Conservation (phyloP, 1,284 basidiomycete genomes). For the Cutaneotrichosporon sp. region DNA sequence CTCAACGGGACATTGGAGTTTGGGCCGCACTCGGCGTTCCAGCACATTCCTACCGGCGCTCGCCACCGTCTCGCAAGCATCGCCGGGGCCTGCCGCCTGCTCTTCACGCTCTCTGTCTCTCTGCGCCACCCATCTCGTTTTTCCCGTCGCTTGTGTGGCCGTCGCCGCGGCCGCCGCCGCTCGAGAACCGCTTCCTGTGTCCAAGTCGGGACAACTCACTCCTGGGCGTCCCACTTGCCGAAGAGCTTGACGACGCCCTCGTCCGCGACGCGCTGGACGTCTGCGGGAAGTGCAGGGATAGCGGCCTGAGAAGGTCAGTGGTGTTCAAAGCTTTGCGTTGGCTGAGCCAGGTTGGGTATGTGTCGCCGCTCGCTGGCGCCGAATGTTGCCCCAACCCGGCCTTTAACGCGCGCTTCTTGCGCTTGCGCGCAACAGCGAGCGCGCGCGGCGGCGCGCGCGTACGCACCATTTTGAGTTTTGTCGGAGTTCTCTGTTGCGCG, state of each 20-base stretch:
- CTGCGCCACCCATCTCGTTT: neutral
- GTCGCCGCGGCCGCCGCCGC: too few relatives aligned
- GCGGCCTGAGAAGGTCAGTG: slow-evolving; percentile 19
- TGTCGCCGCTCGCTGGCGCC: neutral
- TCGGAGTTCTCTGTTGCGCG: slow-evolving; percentile 7
- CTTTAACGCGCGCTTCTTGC: neutral
- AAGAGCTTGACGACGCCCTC: slow-evolving; percentile 81
- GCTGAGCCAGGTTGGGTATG: too few relatives aligned
- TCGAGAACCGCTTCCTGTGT: neutral
- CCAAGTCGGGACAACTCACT: slow-evolving; percentile 59
- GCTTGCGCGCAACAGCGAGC: neutral
- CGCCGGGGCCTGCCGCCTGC: neutral
- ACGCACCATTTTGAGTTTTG: slow-evolving; percentile 11
- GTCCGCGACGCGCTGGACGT: slow-evolving; percentile 71
- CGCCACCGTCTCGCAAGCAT: too few relatives aligned
- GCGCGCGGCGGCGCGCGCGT: neutral
- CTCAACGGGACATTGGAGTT: neutral
- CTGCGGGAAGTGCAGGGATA: slow-evolving; percentile 62
- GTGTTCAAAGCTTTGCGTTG: slow-evolving; percentile 11
- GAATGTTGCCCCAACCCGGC: neutral
- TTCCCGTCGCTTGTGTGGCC: neutral
- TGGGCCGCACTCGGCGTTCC: too few relatives aligned
- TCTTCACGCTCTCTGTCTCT: neutral
- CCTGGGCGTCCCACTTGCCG: slow-evolving; percentile 93
- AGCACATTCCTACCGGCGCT: too few relatives aligned